Percentiles rank a stretch among this genome's conserved stretches.
These are phyloP conservation scores for Ophiostoma triangulosporum DNA, from an alignment of 2,329 filamentous ascomycete genomes.

Conservation along the genomic window DNA sequence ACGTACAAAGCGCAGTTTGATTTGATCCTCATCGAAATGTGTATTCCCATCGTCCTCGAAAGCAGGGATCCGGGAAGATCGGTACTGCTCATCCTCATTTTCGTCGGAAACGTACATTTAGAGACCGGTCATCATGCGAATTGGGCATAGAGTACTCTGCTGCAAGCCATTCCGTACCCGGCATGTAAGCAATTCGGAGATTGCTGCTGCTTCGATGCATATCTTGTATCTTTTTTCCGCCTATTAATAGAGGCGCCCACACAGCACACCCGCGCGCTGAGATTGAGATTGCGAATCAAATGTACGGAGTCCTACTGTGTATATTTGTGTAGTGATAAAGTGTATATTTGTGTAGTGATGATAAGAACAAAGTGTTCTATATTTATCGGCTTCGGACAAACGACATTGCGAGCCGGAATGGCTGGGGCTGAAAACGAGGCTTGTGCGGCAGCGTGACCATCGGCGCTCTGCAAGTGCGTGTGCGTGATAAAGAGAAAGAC, in stretches of 20 bases:
- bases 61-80: neutral
- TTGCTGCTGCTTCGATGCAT: too few relatives aligned
- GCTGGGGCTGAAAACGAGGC: neutral
- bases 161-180: too few relatives aligned
- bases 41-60: neutral
- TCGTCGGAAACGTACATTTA: neutral
- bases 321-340: neutral
- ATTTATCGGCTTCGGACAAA: too few relatives aligned
- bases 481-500: too few relatives aligned
- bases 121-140: too few relatives aligned
- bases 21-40: too few relatives aligned
- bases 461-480: too few relatives aligned
- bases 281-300: neutral
- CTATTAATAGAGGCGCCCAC: neutral
- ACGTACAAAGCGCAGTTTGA: neutral
- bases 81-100: neutral
- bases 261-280: neutral
- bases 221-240: neutral
- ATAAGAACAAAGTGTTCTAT: too few relatives aligned
- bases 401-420: too few relatives aligned
- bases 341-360: neutral
- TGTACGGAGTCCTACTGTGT: neutral
- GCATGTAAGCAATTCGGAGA: too few relatives aligned
- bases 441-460: too few relatives aligned
- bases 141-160: too few relatives aligned